phyloP scores from a whole-genome alignment of 306 rosid species.

The Ormosia emarginata region DNA sequence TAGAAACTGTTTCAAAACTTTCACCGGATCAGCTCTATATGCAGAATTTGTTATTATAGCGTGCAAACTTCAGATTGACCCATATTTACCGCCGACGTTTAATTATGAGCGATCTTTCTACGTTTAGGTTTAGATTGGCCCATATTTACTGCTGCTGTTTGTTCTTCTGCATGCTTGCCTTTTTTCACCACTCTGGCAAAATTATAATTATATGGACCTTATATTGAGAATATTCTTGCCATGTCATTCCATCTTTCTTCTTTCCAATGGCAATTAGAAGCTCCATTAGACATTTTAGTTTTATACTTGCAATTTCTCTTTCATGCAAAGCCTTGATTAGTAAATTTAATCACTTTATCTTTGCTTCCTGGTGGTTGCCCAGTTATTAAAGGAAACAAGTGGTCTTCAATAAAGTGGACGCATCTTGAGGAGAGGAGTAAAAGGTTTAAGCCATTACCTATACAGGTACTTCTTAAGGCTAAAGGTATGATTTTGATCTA shows the following conservation, averaged over 20 bases:
- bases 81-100: not conserved
- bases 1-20: conserved; percentile 20
- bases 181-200: not conserved
- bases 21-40: not conserved
- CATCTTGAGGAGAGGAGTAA: conserved; percentile 54
- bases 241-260: not conserved
- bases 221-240: not conserved
- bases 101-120: conserved; percentile 3
- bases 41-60: not conserved
- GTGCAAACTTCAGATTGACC: not conserved
- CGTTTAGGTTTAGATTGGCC: not conserved
- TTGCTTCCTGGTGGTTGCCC: conserved; percentile 80
- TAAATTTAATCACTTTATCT: not conserved
- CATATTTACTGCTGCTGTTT: not conserved
- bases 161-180: not conserved
- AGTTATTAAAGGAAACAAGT: conserved; percentile 81
- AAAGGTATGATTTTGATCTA: not conserved
- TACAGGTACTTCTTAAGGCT: conserved; percentile 34
- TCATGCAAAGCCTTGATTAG: not conserved
- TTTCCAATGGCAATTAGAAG: conserved; percentile 2
- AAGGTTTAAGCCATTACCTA: conserved; percentile 30
- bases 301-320: not conserved
- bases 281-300: not conserved
- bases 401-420: conserved; percentile 94
- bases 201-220: not conserved